These are phyloP conservation scores for Buddleja alternifolia DNA, from an alignment of 257 asterid species.

Conservation along the genomic window DNA sequence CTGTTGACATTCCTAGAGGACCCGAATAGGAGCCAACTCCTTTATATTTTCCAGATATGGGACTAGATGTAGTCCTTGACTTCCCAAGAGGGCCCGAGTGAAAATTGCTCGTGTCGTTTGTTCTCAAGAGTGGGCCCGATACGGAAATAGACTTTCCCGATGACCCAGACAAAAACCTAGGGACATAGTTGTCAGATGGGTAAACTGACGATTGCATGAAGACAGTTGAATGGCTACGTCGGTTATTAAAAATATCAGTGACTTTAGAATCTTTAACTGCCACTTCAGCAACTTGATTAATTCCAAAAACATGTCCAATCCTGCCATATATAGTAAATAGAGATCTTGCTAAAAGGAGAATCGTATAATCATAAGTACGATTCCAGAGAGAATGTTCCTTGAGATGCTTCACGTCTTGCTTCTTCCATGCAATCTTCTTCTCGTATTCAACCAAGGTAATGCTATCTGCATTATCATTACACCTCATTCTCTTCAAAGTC, in stretches of 20 bases:
- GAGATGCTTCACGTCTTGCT: conserved; percentile 74
- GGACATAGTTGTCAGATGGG: conserved; percentile 64
- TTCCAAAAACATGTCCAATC: conserved; percentile 82
- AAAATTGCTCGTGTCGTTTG: conserved; percentile 39
- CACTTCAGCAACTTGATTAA: conserved; percentile 43
- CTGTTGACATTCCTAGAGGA: conserved; percentile 54
- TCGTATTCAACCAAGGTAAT: conserved; percentile 80
- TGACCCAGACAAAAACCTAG: conserved; percentile 55
- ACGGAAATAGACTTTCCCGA: conserved; percentile 47
- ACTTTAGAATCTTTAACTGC: conserved; percentile 51
- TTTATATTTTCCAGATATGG: conserved; percentile 41
- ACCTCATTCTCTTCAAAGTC: conserved; percentile 73
- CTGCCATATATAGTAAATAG: conserved; percentile 66
- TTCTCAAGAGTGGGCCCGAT: conserved; percentile 70
- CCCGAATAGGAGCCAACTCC: conserved; percentile 58
- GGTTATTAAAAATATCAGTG: conserved; percentile 44
- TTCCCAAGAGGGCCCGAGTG: conserved; percentile 68
- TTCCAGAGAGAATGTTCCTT: conserved; percentile 78
- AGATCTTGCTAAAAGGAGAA: conserved; percentile 78
- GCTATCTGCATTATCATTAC: conserved; percentile 54
- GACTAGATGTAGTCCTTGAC: conserved; percentile 44
- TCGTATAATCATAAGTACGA: conserved; percentile 70
- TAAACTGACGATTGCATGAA: conserved; percentile 77
- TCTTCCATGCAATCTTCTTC: conserved; percentile 75
- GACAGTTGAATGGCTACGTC: conserved; percentile 62